Conservation (phyloP, 441 rosid genomes). For the Capsella rubella region DNA sequence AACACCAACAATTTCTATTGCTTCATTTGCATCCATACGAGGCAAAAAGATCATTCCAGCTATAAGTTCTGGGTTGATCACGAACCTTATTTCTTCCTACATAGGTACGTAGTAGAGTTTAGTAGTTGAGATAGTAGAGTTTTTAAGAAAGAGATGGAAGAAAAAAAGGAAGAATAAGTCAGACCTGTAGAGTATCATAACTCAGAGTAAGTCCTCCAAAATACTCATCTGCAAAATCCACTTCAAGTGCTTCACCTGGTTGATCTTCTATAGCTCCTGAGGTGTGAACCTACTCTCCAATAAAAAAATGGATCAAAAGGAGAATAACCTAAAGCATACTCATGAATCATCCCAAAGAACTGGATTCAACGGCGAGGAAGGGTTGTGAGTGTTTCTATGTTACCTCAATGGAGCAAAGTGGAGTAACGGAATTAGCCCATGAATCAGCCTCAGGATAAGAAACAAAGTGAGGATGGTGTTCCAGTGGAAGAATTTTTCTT, state of each 20-base stretch:
- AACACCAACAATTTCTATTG: conserved; percentile 85
- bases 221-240: conserved; percentile 90
- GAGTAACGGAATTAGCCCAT: conserved; percentile 67
- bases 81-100: conserved; percentile 95
- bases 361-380: background rate
- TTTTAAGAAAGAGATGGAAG: background rate
- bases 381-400: conserved; percentile 10
- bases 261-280: conserved; percentile 88
- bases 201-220: conserved; percentile 90
- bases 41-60: conserved; percentile 95
- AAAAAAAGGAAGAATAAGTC: background rate
- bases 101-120: conserved; percentile 15
- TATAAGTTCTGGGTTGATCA: conserved; percentile 92
- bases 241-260: conserved; percentile 66
- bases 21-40: conserved; percentile 85
- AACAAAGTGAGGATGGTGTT: conserved; percentile 42
- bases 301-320: conserved; percentile 9
- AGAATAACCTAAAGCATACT: conserved; percentile 13
- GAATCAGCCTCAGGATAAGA: conserved; percentile 61
- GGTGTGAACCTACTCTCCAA: conserved; percentile 57
- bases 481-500: conserved; percentile 69
- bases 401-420: conserved; percentile 83
- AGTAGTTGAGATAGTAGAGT: conserved; percentile 28
- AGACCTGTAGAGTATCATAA: conserved; percentile 89
- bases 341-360: conserved; percentile 1